Conservation (phyloP, 83 land plant species). For the Diphasiastrum complanatum region DNA sequence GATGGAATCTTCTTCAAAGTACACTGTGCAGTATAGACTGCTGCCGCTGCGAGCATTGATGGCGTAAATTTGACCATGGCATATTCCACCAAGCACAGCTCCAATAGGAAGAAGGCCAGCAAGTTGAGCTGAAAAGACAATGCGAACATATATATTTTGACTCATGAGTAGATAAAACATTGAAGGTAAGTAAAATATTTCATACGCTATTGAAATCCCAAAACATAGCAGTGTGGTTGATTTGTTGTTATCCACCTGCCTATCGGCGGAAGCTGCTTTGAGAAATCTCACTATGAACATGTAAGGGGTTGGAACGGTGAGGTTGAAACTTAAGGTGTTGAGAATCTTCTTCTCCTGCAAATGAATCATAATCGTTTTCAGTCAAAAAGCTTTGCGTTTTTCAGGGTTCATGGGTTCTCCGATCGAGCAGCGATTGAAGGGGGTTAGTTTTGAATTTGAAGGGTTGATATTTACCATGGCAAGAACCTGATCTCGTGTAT, state of each 20-base stretch:
- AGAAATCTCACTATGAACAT: conserved; percentile 19
- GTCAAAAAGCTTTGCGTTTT: too few relatives aligned
- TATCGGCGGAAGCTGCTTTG: conserved; percentile 14
- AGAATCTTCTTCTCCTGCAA: conserved; percentile 23
- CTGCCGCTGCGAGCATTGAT: conserved; percentile 57
- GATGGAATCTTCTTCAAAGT: conserved; percentile 29
- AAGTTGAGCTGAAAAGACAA: conserved; percentile 43
- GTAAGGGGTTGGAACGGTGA: conserved; percentile 20
- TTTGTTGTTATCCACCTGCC: conserved; percentile 1
- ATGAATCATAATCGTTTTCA: too few relatives aligned
- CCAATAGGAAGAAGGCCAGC: conserved; percentile 57
- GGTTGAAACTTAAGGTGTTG: conserved; percentile 20
- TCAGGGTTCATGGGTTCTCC: too few relatives aligned
- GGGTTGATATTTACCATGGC: conserved; percentile 33
- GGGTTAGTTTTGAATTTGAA: not conserved
- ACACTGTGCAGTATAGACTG: conserved; percentile 44
- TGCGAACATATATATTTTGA: not conserved
- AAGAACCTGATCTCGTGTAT: conserved; percentile 35
- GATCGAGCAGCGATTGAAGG: not conserved
- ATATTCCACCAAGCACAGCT: conserved; percentile 59
- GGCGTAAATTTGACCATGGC: conserved; percentile 45
- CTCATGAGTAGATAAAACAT: too few relatives aligned
- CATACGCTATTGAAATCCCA: not conserved
- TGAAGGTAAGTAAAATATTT: too few relatives aligned
- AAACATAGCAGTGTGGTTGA: not conserved